Evolutionary conservation across 176 grass and related monocot genomes (phyloP), one percentile per base, ranked within the genome.

Genomic region (Carex pumila): DNA sequence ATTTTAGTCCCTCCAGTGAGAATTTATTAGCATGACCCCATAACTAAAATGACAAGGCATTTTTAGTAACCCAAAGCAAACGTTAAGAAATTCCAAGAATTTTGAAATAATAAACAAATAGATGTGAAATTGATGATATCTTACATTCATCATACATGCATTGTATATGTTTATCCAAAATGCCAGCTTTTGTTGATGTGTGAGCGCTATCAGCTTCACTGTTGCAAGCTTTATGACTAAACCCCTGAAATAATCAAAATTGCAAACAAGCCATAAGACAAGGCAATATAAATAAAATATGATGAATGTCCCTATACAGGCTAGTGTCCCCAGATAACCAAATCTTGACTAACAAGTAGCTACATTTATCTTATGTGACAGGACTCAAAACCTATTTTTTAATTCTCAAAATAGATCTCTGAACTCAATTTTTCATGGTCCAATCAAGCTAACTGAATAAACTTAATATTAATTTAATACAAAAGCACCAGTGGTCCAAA

Each of bases 151-250:
- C 91, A 99, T 96, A 90, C 97, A 94, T 1, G 93, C 87, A 10
- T 99, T 96, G 85, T 99, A 96, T 87, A 94, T 50, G 87, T 99
- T 99, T 88, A 99, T 96, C 97, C 97, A 99, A 87, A 99, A 99
- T 66, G 97, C 97, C 82, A 99, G 85, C 85, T 94, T 99, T 83
- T 99, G 93, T 84, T 89, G 93, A 77, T 99, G 97, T 18, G 91
- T 89, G 83, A 99, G 90, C 65, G 84, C 85, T 85, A 61, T 77
- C 56, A 91, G 84, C 80, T 92, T 88, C 85, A 92, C 91, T 81
- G 85, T 61, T n/a, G 91, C 37, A 4, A 96, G 87, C 78, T 87
- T 92, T 80, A 81, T 82, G 8, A 96, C 77, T 80, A 99, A 87
- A 37, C 83, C 82, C 88, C 97, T 96, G 87, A 87, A 89, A 83